Conservation (phyloP, 139 green algal genomes). For the Tetraselmis chui region DNA sequence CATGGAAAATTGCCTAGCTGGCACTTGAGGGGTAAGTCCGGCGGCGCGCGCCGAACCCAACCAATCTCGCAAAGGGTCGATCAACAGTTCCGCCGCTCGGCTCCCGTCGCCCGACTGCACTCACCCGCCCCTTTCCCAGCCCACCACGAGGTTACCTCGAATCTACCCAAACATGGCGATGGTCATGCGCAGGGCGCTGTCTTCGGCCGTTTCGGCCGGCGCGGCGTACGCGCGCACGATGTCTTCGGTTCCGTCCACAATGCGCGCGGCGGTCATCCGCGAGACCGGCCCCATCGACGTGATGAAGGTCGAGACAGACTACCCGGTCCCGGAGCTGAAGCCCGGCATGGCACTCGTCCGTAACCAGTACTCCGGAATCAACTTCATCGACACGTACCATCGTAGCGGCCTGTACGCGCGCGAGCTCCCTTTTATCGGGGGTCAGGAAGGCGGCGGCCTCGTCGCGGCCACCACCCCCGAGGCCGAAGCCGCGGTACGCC, state of each 20-base stretch:
- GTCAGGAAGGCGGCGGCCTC: conserved; percentile 16
- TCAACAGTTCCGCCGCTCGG: too few species aligned
- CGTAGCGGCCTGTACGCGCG: conserved; percentile 20
- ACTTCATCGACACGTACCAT: conserved; percentile 29
- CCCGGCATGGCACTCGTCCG: conserved; percentile 9
- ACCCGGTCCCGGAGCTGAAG: conserved; percentile 15
- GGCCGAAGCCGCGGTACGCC: conserved; percentile 1
- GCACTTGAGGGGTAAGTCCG: too few species aligned
- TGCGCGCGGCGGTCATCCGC: conserved; percentile 15
- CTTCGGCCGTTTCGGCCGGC: background rate
- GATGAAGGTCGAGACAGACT: conserved; percentile 23
- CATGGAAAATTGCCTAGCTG: too few species aligned
- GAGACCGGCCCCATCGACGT: conserved; percentile 14
- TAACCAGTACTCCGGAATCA: conserved; percentile 22
- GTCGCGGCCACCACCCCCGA: conserved; percentile 12
- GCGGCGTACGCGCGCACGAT: background rate
- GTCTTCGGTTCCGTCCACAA: background rate
- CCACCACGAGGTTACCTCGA: too few species aligned
- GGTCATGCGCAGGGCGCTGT: background rate
- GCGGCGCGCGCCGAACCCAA: too few species aligned
- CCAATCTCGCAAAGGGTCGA: too few species aligned
- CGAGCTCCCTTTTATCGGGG: conserved; percentile 20
- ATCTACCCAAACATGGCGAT: too few species aligned
- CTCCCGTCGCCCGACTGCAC: too few species aligned
- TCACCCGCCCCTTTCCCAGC: too few species aligned